Conservation (phyloP, 257 asterid species). For the Eucommia ulmoides region DNA sequence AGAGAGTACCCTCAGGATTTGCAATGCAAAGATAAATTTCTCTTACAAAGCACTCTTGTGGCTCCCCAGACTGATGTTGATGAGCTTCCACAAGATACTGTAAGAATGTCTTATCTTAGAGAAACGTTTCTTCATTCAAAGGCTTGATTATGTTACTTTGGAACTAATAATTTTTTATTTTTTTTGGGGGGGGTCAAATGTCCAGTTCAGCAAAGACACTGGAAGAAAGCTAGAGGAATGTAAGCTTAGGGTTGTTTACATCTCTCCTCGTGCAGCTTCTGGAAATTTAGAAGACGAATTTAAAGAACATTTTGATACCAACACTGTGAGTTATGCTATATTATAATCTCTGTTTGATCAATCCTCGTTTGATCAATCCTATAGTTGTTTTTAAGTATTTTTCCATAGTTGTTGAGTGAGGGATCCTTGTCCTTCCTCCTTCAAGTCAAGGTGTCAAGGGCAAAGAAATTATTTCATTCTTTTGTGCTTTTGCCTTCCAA, state of each 20-base stretch:
- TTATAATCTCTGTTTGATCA: not conserved
- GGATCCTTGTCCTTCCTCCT: not conserved
- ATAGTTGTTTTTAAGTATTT: not conserved
- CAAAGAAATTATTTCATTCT: not conserved
- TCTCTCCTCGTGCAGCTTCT: constrained; percentile 24
- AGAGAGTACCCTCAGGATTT: constrained; percentile 59
- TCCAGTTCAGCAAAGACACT: constrained; percentile 58
- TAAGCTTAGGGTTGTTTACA: constrained; percentile 65
- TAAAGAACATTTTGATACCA: constrained; percentile 15
- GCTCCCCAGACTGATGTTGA: constrained; percentile 39
- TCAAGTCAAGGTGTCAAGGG: not conserved
- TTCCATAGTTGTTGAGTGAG: not conserved
- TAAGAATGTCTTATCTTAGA: constrained; percentile 18
- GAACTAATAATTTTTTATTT: not conserved
- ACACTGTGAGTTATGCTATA: constrained; percentile 23
- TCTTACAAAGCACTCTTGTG: constrained; percentile 50
- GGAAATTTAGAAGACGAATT: constrained; percentile 21
- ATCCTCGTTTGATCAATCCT: not conserved
- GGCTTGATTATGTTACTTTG: constrained; percentile 1
- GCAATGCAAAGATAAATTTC: constrained; percentile 83
- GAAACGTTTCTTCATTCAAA: not conserved
- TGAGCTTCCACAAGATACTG: constrained; percentile 55
- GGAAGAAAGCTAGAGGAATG: constrained; percentile 46
- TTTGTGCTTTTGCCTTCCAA: not conserved
- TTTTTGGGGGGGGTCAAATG: constrained; percentile 23